phyloP scores from a whole-genome alignment of 1,139 yeast genomes.

The Geotrichum europaeum region DNA sequence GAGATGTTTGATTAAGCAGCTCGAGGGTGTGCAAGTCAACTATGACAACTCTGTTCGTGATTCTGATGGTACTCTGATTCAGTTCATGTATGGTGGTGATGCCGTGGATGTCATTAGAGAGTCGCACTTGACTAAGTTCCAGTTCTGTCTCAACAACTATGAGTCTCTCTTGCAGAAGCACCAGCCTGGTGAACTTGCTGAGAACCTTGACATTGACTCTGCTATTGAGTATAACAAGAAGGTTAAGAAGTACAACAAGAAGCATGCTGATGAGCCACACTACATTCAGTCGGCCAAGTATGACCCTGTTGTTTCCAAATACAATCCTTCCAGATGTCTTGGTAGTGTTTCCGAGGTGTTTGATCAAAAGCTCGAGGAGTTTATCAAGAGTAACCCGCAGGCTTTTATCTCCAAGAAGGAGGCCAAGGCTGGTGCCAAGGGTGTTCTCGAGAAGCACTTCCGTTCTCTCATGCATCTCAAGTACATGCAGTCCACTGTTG shows the following conservation, averaged over 20 bases:
- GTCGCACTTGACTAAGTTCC: conserved; percentile 88
- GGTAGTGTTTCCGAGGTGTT: conserved; percentile 93
- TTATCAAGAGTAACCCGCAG: conserved; percentile 47
- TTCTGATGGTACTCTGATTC: conserved; percentile 88
- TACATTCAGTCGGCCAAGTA: conserved; percentile 59
- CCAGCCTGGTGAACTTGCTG: conserved; percentile 72
- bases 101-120: conserved; percentile 91
- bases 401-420: conserved; percentile 49
- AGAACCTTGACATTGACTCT: conserved; percentile 71
- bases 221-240: conserved; percentile 81
- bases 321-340: conserved; percentile 79
- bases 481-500: conserved; percentile 90
- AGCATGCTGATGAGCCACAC: conserved; percentile 58
- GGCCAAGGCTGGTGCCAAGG: conserved; percentile 37
- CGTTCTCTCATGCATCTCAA: conserved; percentile 96
- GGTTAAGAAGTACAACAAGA: conserved; percentile 66
- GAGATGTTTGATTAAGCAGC: conserved; percentile 95
- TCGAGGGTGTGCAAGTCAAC: conserved; percentile 92
- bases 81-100: conserved; percentile 97
- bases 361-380: conserved; percentile 70
- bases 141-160: conserved; percentile 88
- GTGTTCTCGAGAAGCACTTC: conserved; percentile 77
- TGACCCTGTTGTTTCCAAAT: conserved; percentile 84
- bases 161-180: conserved; percentile 81
- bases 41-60: conserved; percentile 96